These are phyloP conservation scores for Rossbeevera mucosa DNA, from an alignment of 768 basidiomycete genomes.

Conservation along the genomic window DNA sequence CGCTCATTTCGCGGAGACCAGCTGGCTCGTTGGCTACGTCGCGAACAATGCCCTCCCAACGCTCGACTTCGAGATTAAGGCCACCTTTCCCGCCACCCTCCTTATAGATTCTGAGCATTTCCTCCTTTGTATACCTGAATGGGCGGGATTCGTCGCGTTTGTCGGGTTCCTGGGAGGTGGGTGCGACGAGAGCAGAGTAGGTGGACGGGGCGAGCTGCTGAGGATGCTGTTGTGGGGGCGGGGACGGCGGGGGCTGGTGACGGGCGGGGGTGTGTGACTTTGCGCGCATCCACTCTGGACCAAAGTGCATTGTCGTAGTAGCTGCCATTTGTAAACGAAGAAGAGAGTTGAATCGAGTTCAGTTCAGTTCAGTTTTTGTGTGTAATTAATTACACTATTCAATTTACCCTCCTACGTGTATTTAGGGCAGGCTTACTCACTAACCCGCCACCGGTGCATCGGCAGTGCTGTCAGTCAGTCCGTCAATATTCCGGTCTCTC, in stretches of 20 bases:
- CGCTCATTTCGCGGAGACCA: constrained; percentile 72
- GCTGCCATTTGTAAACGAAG: constrained; percentile 48
- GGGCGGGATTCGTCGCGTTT: constrained; percentile 64
- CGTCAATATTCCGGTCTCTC: background rate
- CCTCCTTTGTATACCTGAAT: constrained; percentile 85
- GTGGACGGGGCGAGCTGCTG: constrained; percentile 62
- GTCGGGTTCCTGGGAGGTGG: constrained; percentile 47
- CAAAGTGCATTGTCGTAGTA: constrained; percentile 79
- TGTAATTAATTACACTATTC: constrained; percentile 22
- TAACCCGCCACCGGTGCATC: constrained; percentile 67
- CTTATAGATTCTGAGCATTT: constrained; percentile 77
- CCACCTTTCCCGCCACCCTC: constrained; percentile 71
- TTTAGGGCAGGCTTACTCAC: constrained; percentile 36
- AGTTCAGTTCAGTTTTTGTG: constrained; percentile 1
- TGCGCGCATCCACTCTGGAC: constrained; percentile 89
- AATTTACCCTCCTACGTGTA: background rate
- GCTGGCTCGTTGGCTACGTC: constrained; percentile 71
- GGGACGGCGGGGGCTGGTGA: constrained; percentile 53
- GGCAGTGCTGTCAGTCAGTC: constrained; percentile 51
- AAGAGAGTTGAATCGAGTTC: too few species aligned
- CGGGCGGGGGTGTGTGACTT: constrained; percentile 58
- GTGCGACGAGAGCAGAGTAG: constrained; percentile 54
- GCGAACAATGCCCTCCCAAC: constrained; percentile 85
- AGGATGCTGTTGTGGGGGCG: constrained; percentile 46
- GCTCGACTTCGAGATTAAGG: constrained; percentile 80